phyloP scores from a whole-genome alignment of 2,329 filamentous ascomycete genomes.

The Verticillium longisporum region DNA sequence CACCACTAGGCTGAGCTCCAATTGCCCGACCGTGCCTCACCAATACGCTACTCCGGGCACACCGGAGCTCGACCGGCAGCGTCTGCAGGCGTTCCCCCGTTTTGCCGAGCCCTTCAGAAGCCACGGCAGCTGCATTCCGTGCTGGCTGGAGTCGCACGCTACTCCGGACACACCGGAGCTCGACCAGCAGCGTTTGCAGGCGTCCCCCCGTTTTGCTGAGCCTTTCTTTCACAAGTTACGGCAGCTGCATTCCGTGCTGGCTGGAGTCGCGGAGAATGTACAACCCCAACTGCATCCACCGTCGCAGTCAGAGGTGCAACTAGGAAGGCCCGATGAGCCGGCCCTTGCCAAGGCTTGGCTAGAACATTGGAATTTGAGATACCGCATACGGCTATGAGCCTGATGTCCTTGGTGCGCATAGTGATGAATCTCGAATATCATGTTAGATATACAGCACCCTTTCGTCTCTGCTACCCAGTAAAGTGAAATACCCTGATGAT shows the following conservation, averaged over 20 bases:
- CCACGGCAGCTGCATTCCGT: not conserved
- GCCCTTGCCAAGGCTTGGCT: not conserved
- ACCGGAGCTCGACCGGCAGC: not conserved
- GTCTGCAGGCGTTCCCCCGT: not conserved
- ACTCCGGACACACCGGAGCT: not conserved
- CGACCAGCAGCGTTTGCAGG: not conserved
- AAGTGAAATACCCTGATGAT: no score
- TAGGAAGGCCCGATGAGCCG: not conserved
- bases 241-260: not conserved
- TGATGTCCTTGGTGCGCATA: no score
- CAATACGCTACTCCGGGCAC: not conserved
- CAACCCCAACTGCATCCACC: not conserved
- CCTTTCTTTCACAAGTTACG: not conserved
- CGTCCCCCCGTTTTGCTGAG: not conserved
- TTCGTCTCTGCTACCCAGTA: no score
- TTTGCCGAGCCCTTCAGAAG: not conserved
- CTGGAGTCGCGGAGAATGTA: not conserved
- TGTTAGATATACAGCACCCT: no score
- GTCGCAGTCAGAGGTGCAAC: not conserved
- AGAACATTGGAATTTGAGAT: no score
- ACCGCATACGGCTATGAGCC: no score
- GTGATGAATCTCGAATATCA: no score
- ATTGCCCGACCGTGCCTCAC: not conserved
- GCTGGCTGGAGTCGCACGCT: not conserved
- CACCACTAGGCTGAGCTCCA: not conserved